Evolutionary conservation across 1,139 yeast genomes (phyloP).

Genomic region (Petasospora rhodanensis): DNA sequence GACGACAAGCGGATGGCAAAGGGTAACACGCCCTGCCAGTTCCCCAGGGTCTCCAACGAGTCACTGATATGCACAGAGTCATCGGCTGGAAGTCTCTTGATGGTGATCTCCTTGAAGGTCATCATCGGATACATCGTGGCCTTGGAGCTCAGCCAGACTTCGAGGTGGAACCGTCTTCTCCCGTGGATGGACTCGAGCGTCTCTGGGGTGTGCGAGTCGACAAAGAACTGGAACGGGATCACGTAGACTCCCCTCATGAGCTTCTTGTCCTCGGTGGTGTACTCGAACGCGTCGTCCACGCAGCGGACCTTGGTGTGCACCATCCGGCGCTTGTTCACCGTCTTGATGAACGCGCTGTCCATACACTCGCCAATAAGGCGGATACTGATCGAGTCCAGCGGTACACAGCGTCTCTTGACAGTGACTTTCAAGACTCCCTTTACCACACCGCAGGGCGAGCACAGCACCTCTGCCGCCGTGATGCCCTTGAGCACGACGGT

Average conservation of each 20-base stretch:
- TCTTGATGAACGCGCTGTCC: no score
- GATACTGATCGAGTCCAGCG: constrained; percentile 12
- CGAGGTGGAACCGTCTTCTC: constrained; percentile 13
- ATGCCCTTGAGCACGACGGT: constrained; percentile 18
- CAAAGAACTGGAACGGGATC: constrained; percentile 21
- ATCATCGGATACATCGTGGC: not conserved
- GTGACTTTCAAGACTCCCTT: constrained; percentile 14
- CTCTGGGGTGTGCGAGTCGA: constrained; percentile 20
- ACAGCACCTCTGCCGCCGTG: constrained; percentile 13
- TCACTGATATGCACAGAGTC: constrained; percentile 14
- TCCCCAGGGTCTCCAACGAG: constrained; percentile 12
- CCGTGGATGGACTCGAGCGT: constrained; percentile 11
- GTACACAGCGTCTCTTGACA: constrained; percentile 7
- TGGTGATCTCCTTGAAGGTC: constrained; percentile 2
- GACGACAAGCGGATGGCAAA: constrained; percentile 16
- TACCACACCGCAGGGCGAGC: constrained; percentile 10
- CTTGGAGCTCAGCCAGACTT: constrained; percentile 5
- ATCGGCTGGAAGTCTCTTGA: constrained; percentile 17
- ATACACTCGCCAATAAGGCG: constrained; percentile 15
- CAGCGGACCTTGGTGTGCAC: not conserved
- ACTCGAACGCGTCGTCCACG: constrained; percentile 14
- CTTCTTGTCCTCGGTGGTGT: constrained; percentile 3
- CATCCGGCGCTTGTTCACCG: no score
- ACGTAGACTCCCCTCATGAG: constrained; percentile 16
- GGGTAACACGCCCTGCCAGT: constrained; percentile 15